Percentiles rank a stretch among this genome's conserved stretches.
These are phyloP conservation scores for Cocos nucifera DNA, from an alignment of 176 grass and related monocot genomes.

Conservation along the genomic window DNA sequence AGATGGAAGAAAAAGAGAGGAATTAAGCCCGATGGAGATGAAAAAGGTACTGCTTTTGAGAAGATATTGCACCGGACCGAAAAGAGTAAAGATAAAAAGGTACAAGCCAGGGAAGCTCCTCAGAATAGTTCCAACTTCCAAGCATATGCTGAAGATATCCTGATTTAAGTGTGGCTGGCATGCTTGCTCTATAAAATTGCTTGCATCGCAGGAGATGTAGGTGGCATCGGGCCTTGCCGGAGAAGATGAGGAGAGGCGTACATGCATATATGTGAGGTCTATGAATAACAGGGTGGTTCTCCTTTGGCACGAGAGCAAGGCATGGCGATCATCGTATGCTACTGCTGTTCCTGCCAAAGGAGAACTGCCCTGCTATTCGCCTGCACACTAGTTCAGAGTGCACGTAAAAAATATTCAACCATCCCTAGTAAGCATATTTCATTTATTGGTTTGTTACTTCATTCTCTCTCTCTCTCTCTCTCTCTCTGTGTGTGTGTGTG, in stretches of 20 bases:
- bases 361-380: slow-evolving; percentile 44
- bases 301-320: slow-evolving; percentile 21
- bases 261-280: not conserved
- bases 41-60: not conserved
- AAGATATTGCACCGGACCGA: not conserved
- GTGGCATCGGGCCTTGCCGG: not conserved
- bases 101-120: not conserved
- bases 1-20: no score
- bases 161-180: not conserved
- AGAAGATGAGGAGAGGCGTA: not conserved
- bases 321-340: not conserved
- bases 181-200: not conserved
- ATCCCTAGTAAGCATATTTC: no score
- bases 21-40: not conserved
- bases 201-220: not conserved
- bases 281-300: slow-evolving; percentile 30
- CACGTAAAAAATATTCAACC: no score
- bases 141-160: slow-evolving; percentile 4
- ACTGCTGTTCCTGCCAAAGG: slow-evolving; percentile 32
- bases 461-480: no score
- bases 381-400: not conserved
- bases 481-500: no score
- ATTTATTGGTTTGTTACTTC: no score
- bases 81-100: not conserved
- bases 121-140: not conserved